Base-by-base conservation (phyloP, 2,329 filamentous ascomycete species). In the Talaromyces funiculosus region DNA sequence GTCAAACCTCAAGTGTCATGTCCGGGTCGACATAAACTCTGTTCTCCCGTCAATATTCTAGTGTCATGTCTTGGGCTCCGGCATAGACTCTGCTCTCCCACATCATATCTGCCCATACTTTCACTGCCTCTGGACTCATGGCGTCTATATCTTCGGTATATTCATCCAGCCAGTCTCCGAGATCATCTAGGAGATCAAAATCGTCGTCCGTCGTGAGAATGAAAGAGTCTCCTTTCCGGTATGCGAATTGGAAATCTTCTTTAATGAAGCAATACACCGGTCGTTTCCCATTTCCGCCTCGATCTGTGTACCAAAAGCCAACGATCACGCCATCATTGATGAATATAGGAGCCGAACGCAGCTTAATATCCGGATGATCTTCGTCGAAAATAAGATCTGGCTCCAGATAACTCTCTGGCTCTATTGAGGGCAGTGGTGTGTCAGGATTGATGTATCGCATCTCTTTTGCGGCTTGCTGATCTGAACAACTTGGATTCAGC, bases 71-170 rank as follows among this genome's bases (percentile, higher is more conserved):
- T 2, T 40, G 37, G 37, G n/a, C 9, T 18, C 37, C 37, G 14
- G 37, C 37, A 40, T 40, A 18, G 37, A 40, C 37, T 54, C 33
- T 55, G 53, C 37, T 55, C 53, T 55, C 38, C 53, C 37, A 40
- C 53, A 55, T 55, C 53, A 55, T 55, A 5, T 43, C 53, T 43
- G 22, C 53, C 53, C 53, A 55, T 37, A 55, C 37, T 42, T 55
- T 42, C 24, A 55, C 37, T 18, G 20, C 24, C 4, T 55, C 53
- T 43, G n/a, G 53, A 31, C 37, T 55, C 38, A 42, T 55, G 24
- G 53, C 38, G 26, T 55, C 9, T 37, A 42, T 7, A 55, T 55
- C 38, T 31, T 49, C 26, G 14, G 45, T 6, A 29, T 43, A 20
- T 43, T 55, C 53, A 55, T 55, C 9, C 16, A 55, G 22, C 53